Evolutionary conservation across 2,329 filamentous ascomycete species (phyloP).

Genomic region (Pseudogymnoascus sp.): DNA sequence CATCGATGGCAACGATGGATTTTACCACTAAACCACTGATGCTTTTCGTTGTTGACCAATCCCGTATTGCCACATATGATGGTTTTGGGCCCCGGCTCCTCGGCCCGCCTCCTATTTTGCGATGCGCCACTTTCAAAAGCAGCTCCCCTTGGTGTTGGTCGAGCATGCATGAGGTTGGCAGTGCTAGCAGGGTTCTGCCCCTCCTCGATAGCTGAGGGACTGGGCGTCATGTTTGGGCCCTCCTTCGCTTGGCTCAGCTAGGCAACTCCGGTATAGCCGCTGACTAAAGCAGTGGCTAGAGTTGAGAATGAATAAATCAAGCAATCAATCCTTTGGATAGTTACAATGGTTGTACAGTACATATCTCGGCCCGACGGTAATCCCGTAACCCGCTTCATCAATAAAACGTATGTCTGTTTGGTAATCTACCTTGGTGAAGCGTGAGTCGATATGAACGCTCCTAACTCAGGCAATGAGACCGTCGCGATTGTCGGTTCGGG

Average conservation of each 20-base stretch:
- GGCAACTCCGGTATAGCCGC: neutral
- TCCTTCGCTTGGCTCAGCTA: neutral
- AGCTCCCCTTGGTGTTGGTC: neutral
- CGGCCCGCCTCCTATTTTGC: too few species aligned
- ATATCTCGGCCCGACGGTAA: neutral
- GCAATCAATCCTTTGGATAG: neutral
- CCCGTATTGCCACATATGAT: too few species aligned
- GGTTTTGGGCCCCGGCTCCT: too few species aligned
- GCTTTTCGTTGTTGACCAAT: neutral
- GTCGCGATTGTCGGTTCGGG: conserved; percentile 32
- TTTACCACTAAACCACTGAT: conserved; percentile 14
- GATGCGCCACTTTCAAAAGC: too few species aligned
- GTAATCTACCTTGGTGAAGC: neutral
- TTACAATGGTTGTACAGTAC: neutral
- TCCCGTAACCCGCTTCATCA: neutral
- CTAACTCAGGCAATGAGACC: neutral
- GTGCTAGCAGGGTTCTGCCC: neutral
- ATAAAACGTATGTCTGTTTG: neutral
- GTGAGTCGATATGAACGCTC: neutral
- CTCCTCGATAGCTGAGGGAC: neutral
- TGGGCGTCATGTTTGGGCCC: neutral
- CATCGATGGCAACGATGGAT: conserved; percentile 32
- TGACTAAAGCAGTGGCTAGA: neutral
- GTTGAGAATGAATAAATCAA: neutral
- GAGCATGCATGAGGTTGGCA: neutral